Evolutionary conservation across 148 eudicot genomes (phyloP).

Genomic region (Vaccinium darrowii): DNA sequence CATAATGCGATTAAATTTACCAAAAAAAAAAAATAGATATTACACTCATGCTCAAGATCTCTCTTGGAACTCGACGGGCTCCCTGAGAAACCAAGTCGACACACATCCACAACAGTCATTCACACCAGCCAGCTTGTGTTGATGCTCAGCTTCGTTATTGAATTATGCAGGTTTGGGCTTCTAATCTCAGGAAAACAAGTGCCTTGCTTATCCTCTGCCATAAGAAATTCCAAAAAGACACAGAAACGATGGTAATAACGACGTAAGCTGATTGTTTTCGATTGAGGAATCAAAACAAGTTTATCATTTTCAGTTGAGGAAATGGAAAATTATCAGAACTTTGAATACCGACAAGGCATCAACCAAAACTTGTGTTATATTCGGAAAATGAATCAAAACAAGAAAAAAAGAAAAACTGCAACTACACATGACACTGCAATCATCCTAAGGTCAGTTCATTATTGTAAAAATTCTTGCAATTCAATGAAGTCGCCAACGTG

Average conservation of each 20-base stretch:
- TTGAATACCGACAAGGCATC: neutral
- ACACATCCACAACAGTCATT: neutral
- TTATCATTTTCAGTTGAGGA: neutral
- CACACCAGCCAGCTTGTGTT: neutral
- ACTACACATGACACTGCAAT: neutral
- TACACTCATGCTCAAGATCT: neutral
- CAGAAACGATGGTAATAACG: neutral
- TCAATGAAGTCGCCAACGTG: neutral
- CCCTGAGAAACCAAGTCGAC: neutral
- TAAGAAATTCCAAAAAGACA: neutral
- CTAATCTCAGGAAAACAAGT: constrained; percentile 50
- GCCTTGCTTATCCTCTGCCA: constrained; percentile 60
- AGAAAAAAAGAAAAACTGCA: neutral
- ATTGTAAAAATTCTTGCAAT: neutral
- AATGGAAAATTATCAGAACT: neutral
- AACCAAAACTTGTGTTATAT: neutral
- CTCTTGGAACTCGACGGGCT: neutral
- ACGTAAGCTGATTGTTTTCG: too few species aligned
- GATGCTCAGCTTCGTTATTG: constrained; percentile 28
- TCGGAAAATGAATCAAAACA: neutral
- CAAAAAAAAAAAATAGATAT: neutral
- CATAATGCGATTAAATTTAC: neutral
- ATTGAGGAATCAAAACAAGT: neutral
- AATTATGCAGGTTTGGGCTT: constrained; percentile 58
- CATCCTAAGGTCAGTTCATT: neutral